Conservation (phyloP, 495 filamentous ascomycete genomes). For the Hypoxylon intermedium region DNA sequence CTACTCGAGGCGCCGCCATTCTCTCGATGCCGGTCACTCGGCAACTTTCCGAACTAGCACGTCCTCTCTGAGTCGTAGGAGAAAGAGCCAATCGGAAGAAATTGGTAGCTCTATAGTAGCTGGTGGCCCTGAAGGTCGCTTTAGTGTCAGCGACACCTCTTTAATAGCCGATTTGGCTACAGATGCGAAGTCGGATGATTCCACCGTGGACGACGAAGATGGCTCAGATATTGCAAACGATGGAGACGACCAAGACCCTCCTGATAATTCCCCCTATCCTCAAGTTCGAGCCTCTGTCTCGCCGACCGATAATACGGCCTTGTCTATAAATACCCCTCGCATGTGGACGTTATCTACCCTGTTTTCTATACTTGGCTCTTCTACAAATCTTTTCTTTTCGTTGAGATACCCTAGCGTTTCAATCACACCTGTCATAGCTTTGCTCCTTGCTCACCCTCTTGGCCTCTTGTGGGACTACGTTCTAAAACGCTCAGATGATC, state of each 20-base stretch:
- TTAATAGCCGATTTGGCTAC: constrained; percentile 46
- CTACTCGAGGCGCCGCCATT: constrained; percentile 26
- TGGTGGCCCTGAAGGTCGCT: constrained; percentile 55
- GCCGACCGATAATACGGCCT: constrained; percentile 70
- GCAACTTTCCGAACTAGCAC: constrained; percentile 24
- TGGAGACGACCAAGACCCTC: constrained; percentile 56
- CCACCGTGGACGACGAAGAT: constrained; percentile 35
- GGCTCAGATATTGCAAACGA: constrained; percentile 42
- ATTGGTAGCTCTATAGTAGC: constrained; percentile 51
- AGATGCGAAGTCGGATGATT: constrained; percentile 35
- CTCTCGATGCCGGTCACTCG: constrained; percentile 23
- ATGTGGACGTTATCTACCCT: constrained; percentile 84
- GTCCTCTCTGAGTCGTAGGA: constrained; percentile 35
- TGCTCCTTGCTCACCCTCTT: constrained; percentile 81
- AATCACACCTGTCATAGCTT: constrained; percentile 83
- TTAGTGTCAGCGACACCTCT: constrained; percentile 50
- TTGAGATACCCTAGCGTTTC: constrained; percentile 85
- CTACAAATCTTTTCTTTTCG: constrained; percentile 84
- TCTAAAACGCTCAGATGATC: constrained; percentile 68
- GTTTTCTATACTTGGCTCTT: constrained; percentile 80
- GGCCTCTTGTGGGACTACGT: constrained; percentile 78
- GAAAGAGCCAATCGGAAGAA: constrained; percentile 47
- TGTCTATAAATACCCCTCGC: constrained; percentile 84
- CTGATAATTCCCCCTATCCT: constrained; percentile 71
- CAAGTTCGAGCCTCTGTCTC: constrained; percentile 81